These are phyloP conservation scores for Ruellia speciosa DNA, from an alignment of 305 asterid genomes.

Conservation along the genomic window DNA sequence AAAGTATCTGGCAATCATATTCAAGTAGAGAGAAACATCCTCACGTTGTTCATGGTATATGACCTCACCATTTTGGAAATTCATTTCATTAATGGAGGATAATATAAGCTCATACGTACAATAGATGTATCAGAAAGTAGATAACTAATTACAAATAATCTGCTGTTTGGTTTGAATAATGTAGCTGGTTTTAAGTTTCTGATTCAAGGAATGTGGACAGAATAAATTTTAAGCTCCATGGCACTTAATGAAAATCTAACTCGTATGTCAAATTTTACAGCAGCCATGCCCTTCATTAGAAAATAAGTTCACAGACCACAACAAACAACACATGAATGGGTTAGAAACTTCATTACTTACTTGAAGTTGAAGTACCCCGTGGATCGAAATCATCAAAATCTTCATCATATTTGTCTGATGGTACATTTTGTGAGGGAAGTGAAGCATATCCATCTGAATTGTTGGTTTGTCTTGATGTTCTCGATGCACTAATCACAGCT, in stretches of 20 bases:
- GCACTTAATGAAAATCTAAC: too few species aligned
- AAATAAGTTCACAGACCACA: too few species aligned
- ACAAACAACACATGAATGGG: too few species aligned
- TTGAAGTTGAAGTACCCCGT: constrained; percentile 63
- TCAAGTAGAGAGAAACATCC: background rate
- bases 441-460: constrained; percentile 42
- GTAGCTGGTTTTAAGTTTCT: constrained; percentile 5
- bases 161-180: background rate
- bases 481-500: constrained; percentile 37
- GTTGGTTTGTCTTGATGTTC: constrained; percentile 28
- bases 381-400: constrained; percentile 98
- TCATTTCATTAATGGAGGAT: background rate
- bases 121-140: background rate
- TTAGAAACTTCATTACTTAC: constrained; percentile 44
- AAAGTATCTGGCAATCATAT: background rate
- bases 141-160: background rate
- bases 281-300: too few species aligned
- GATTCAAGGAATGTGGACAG: background rate
- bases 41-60: background rate
- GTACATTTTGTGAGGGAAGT: constrained; percentile 35
- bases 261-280: too few species aligned
- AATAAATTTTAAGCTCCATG: too few species aligned
- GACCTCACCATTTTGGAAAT: background rate
- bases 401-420: constrained; percentile 52
- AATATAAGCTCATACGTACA: background rate